Evolutionary conservation across 768 basidiomycete species (phyloP), one percentile per base, ranked within the genome.

Genomic region (Gloeophyllum trabeum): DNA sequence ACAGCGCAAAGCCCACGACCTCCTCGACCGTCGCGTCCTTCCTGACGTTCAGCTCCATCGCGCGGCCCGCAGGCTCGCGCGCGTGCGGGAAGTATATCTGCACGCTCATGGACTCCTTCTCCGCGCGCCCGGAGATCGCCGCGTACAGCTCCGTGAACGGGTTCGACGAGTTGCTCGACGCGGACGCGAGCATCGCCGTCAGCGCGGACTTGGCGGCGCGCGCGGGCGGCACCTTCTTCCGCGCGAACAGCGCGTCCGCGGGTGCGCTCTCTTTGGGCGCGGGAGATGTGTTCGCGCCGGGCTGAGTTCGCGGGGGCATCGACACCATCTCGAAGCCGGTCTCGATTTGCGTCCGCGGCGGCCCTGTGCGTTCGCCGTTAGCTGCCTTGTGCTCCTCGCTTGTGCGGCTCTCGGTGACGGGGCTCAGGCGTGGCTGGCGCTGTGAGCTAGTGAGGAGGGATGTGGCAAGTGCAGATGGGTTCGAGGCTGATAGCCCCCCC

Each of bases 21-120:
- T 98, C 96, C 56, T 98, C 96, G 3, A 98, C 81, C 0, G 82
- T 85, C 1, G 91, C 85, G 48, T 97, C 94, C 48, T 79, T 80
- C 43, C 89, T 64, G 7, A 97, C 87, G 46, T 71, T 81, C 4
- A 92, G 67, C 26, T 74, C 62, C 71, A 93, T 76, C 18, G 75
- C 63, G 40, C 77, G 75, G 2, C 74, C 72, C 13, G 54, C 61
- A 0, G 83, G 83, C 44, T 75, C 64, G 4, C 56, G 62, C 13
- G 85, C 85, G 47, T 82, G 77, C 0, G 93, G 93, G 63, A 94
- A 97, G 61, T 79, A 96, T 1, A 97, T 70, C 35, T 73, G 72
- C 30, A 94, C 76, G 22, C 67, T 70, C 36, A 77, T 66, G 4
- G 74, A 59, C 44, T 79, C 74, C 13, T 58, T 46, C n/a, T 64